phyloP scores from a whole-genome alignment of 1,284 basidiomycete genomes.

The Naganishia albida region DNA sequence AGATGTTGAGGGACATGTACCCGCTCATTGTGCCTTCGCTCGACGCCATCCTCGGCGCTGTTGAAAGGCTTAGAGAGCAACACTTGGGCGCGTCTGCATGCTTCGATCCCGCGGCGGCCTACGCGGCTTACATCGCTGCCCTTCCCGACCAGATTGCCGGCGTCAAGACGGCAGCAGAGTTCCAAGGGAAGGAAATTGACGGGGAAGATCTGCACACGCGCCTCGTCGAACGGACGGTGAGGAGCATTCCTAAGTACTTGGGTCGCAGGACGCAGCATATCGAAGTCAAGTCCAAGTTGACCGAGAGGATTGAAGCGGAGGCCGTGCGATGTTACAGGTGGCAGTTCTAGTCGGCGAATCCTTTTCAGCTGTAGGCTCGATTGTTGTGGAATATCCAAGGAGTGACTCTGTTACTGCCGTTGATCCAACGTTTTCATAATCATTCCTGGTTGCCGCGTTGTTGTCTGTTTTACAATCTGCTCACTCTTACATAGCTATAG shows the following conservation, averaged over 20 bases:
- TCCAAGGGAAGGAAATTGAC: conserved; percentile 8
- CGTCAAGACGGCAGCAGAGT: background rate
- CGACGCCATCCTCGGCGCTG: background rate
- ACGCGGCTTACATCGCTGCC: conserved; percentile 14
- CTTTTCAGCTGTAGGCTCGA: background rate
- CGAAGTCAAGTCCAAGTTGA: conserved; percentile 15
- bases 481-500: background rate
- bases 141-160: conserved; percentile 21
- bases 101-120: conserved; percentile 2
- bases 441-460: background rate
- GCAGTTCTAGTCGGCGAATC: conserved; percentile 11
- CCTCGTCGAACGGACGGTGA: conserved; percentile 14
- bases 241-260: conserved; percentile 24
- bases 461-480: conserved; percentile 21
- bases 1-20: conserved; percentile 20
- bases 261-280: background rate
- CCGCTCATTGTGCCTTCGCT: conserved; percentile 15
- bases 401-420: background rate
- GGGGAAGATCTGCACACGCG: conserved; percentile 9
- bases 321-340: conserved; percentile 20
- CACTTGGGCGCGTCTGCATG: background rate
- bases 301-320: conserved; percentile 9
- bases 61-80: conserved; percentile 9
- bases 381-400: background rate
- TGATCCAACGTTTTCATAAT: background rate